Evolutionary conservation across 2,329 filamentous ascomycete species (phyloP), one percentile per base, ranked within the genome.

Genomic region (Monilinia fructicola): DNA sequence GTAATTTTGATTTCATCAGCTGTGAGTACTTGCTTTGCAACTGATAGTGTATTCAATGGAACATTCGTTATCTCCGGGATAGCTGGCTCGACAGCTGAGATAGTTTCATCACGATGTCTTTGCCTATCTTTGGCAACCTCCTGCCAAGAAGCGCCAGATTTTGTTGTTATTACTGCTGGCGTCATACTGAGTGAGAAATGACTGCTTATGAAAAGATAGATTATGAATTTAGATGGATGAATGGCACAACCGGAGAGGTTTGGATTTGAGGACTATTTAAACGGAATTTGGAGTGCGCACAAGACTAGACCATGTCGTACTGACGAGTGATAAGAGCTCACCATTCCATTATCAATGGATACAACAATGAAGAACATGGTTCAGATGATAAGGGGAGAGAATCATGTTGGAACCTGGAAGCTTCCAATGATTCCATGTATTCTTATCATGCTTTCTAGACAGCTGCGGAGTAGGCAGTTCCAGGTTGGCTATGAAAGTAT

Each of bases 1-100:
- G 84, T 87, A 67, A 87, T 83, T 18, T 78, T 70, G 40, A 84
- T 72, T 68, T 86, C 83, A 50, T 79, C 76, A 18, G 74, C 66
- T 0, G 81, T 78, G 3, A 87, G 79, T 3, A 83, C 64, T 38
- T 81, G 70, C 58, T 77, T 77, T 7, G 84, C 81, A 6, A 86
- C 68, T 3, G 71, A 70, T 2, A 79, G 81, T 1, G 81, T 81
- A 66, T 85, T 81, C 6, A 77, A 71, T 11, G 81, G 79, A 4
- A 82, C 71, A 1, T 78, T 71, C 26, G 71, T 61, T 2, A 78
- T 68, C 2, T 77, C 73, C 11, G 79, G 79, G 10, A 82, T 70
- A 11, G 77, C 68, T 16, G 81, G 81, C 3, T 76, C 54, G 16
- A 84, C 67, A 11, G 72, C 74, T 26, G 78, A 75, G 46, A 84